A percentile compares a stretch with the other conserved stretches of the same genome.
phyloP scores from a whole-genome alignment of 2,329 filamentous ascomycete genomes.

The Colletotrichum filicis region DNA sequence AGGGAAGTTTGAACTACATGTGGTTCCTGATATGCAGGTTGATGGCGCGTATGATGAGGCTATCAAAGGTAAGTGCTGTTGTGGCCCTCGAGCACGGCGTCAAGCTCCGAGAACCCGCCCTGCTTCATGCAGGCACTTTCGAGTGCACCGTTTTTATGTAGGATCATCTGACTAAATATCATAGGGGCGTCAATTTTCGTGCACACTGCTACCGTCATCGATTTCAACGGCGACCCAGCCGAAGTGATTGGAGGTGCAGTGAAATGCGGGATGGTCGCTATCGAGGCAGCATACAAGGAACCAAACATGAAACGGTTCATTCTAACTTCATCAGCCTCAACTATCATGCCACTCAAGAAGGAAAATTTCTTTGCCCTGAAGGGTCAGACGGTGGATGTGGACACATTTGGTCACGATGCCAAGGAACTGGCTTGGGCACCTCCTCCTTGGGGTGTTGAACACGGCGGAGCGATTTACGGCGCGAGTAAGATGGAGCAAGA shows the following conservation, averaged over 20 bases:
- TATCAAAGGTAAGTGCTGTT: conserved; percentile 40
- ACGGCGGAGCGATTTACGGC: conserved; percentile 44
- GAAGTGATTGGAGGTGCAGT: conserved; percentile 49
- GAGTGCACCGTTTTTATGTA: not conserved
- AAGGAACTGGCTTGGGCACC: conserved; percentile 15
- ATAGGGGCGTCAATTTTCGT: conserved; percentile 42
- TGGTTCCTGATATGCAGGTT: conserved; percentile 46
- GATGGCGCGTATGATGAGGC: conserved; percentile 41
- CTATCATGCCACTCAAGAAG: conserved; percentile 23
- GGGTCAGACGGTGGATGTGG: conserved; percentile 34
- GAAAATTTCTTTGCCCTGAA: conserved; percentile 35
- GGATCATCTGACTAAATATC: not conserved
- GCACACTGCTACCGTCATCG: conserved; percentile 51
- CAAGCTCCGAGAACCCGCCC: not conserved
- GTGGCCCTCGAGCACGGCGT: not conserved
- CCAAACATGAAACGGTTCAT: conserved; percentile 19
- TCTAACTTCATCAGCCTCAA: conserved; percentile 18
- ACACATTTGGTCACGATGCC: conserved; percentile 3
- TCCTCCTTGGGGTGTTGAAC: conserved; percentile 33
- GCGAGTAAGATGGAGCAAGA: conserved; percentile 53
- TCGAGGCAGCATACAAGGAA: conserved; percentile 38
- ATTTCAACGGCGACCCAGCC: conserved; percentile 48
- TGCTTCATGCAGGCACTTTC: not conserved
- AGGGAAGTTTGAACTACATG: conserved; percentile 47
- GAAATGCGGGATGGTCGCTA: conserved; percentile 40